Base-by-base conservation (phyloP, 2,329 filamentous ascomycete species). In the Aspergillus pseudotamarii region DNA sequence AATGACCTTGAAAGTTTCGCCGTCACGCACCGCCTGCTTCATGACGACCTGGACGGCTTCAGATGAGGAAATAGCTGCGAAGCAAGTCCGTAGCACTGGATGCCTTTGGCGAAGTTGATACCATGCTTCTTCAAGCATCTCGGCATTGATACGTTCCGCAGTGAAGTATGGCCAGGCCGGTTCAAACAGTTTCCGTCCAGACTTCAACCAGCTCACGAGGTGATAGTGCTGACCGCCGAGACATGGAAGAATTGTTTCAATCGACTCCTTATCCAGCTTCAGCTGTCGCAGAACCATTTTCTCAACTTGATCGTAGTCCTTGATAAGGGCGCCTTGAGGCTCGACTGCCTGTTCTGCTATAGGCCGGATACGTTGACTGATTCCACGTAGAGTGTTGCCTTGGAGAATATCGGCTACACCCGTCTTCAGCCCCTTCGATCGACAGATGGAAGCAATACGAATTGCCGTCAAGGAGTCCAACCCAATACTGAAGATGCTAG, bases 191-290 rank as follows among this genome's bases (percentile, higher is more conserved):
- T 66, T 75, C 28, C 75, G 66, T 23, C 68, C 69, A 12, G 74
- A 74, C 51, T 74, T 75, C 46, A 76, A 59, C 75, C 75, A 78
- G 59, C 66, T 72, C 9, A 61, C 64, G 11, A 78, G 71, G 58
- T 77, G 75, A 48, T 72, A 75, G 50, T 69, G 63, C 59, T 78
- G 76, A 9, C 76, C 76, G n/a, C 72, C 63, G 1, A 77, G 67
- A 60, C 73, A 75, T 4, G 75, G 75, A 16, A 75, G 51, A 2
- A 75, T 68, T 4, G 64, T 61, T 38, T 77, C 73, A 21, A 78
- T 59, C 1, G 61, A 59, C 9, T 68, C 69, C 32, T 64, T 66
- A 5, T 55, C 21, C 23, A 73, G 28, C 2, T 53, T 50, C 9
- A 73, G 61, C 16, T 66, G 63, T n/a, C 55, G 45, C 8, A 70